Evolutionary conservation across 2,329 filamentous ascomycete genomes (phyloP).

Genomic region (Pyrenochaeta sp.): DNA sequence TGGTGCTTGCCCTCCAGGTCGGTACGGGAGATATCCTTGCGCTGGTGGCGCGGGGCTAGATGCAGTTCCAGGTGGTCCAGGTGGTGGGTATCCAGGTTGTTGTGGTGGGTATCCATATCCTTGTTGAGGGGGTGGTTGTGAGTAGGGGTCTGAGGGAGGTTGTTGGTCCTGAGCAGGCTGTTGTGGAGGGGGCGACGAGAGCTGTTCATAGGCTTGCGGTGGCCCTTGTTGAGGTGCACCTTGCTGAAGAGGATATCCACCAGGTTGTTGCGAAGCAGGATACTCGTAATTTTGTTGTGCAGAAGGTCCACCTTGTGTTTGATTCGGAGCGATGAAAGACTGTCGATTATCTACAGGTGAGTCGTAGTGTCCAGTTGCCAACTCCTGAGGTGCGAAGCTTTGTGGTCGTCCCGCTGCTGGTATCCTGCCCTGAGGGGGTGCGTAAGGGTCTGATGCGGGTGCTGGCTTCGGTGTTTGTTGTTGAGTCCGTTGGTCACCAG

Average conservation of each 20-base stretch:
- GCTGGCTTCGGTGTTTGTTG: conserved; percentile 44
- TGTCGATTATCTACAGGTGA: conserved; percentile 57
- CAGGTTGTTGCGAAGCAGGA: conserved; percentile 26
- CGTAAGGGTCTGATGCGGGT: conserved; percentile 47
- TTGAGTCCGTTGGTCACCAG: conserved; percentile 39
- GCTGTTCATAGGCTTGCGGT: conserved; percentile 38
- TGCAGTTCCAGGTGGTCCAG: conserved; percentile 36
- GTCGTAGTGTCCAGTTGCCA: conserved; percentile 57
- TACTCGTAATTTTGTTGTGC: conserved; percentile 41
- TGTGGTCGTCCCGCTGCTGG: conserved; percentile 45
- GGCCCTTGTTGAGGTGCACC: conserved; percentile 22
- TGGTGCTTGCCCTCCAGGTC: conserved; percentile 44
- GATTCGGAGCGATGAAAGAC: conserved; percentile 43
- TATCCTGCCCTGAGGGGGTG: conserved; percentile 48
- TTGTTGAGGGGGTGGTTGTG: conserved; percentile 36
- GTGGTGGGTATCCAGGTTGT: conserved; percentile 44
- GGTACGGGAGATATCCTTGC: conserved; percentile 42
- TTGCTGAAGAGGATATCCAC: conserved; percentile 39
- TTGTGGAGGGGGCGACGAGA: conserved; percentile 38
- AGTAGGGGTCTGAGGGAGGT: conserved; percentile 38
- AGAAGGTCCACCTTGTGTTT: conserved; percentile 36
- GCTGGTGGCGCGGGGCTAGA: conserved; percentile 34
- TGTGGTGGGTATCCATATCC: conserved; percentile 43
- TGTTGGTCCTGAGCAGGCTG: conserved; percentile 32
- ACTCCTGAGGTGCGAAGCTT: conserved; percentile 56